These are phyloP conservation scores for Papiliotrema terrestris DNA, from an alignment of 1,284 basidiomycete species.

Conservation along the genomic window DNA sequence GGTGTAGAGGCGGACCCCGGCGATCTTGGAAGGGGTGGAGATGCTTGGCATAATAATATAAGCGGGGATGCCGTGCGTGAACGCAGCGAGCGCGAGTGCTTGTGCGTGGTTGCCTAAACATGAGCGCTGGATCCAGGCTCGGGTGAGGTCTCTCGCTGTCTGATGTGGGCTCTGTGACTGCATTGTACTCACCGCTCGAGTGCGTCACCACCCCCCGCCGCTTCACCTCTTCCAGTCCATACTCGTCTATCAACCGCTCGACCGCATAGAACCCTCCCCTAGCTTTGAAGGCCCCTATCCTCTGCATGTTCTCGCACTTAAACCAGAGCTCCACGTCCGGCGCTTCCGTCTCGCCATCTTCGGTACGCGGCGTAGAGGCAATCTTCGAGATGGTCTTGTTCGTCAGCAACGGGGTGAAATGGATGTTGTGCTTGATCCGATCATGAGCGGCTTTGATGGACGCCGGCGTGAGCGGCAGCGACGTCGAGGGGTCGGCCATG, in stretches of 20 bases:
- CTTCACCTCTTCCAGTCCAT: conserved; percentile 18
- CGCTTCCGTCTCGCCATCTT: background rate
- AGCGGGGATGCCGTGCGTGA: conserved; percentile 15
- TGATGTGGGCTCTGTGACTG: background rate
- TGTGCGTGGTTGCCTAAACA: conserved; percentile 23
- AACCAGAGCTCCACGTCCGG: conserved; percentile 20
- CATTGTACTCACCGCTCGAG: conserved; percentile 16
- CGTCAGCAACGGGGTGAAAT: conserved; percentile 16
- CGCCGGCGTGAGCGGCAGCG: background rate
- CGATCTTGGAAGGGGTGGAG: conserved; percentile 28
- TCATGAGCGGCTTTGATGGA: conserved; percentile 4
- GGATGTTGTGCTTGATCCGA: conserved; percentile 12
- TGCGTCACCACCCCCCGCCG: conserved; percentile 21
- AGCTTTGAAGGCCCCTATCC: conserved; percentile 26
- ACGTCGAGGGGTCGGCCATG: conserved; percentile 3
- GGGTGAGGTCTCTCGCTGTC: background rate
- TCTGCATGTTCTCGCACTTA: conserved; percentile 26
- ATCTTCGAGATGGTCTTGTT: conserved; percentile 16
- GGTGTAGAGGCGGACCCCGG: conserved; percentile 22
- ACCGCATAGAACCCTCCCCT: conserved; percentile 23
- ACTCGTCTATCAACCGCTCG: conserved; percentile 13
- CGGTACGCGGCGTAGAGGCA: conserved; percentile 5
- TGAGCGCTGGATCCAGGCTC: background rate
- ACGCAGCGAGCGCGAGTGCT: conserved; percentile 23
- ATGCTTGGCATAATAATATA: conserved; percentile 32